Conservation (phyloP, 2,329 filamentous ascomycete species). For the Aspergillus calidoustus region DNA sequence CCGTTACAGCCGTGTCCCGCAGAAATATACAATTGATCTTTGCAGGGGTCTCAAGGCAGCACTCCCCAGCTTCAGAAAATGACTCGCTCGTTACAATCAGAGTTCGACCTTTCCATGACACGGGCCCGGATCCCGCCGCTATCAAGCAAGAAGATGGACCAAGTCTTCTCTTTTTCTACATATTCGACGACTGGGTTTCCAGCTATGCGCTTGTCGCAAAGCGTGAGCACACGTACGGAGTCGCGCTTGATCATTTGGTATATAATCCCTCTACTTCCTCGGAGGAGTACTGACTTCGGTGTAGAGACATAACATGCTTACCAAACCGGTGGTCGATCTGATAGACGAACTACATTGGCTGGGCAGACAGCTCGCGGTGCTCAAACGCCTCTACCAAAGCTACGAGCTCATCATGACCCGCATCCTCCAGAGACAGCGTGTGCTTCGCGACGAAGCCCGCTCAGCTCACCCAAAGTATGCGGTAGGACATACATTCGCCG, state of each 20-base stretch:
- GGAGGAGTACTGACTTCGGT: background rate
- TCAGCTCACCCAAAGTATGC: conserved; percentile 24
- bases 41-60: conserved; percentile 61
- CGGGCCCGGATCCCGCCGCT: conserved; percentile 38
- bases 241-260: conserved; percentile 56
- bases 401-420: conserved; percentile 66
- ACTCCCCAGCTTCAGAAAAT: conserved; percentile 51
- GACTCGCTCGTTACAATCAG: conserved; percentile 56
- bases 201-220: conserved; percentile 65
- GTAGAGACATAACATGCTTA: conserved; percentile 60
- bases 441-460: conserved; percentile 43
- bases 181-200: conserved; percentile 70
- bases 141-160: conserved; percentile 57
- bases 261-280: conserved; percentile 2
- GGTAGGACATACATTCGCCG: conserved; percentile 29
- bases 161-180: conserved; percentile 68
- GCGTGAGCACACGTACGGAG: conserved; percentile 57
- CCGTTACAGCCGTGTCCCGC: conserved; percentile 47
- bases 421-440: conserved; percentile 58
- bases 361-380: conserved; percentile 63
- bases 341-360: conserved; percentile 62
- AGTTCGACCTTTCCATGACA: conserved; percentile 44
- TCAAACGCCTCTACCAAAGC: conserved; percentile 65
- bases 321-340: conserved; percentile 50
- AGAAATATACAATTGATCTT: conserved; percentile 66